Evolutionary conservation across 106 monocot species (phyloP).

Genomic region (Dioscorea alata): DNA sequence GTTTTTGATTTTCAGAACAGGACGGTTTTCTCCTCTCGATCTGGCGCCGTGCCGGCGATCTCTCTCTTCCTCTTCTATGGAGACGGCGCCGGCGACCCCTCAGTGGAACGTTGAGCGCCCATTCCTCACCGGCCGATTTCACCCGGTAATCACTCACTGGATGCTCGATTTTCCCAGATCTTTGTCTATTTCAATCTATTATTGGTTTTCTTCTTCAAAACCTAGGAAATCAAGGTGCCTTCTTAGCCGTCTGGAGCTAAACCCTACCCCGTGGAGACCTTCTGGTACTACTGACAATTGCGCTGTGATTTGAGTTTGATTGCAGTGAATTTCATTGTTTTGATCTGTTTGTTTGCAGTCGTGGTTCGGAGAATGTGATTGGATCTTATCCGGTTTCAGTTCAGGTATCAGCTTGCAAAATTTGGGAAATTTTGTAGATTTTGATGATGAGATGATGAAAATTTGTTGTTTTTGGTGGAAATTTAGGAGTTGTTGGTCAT

Average conservation of each 20-base stretch:
- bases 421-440: neutral
- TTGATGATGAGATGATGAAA: neutral
- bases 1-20: neutral
- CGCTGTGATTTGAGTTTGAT: neutral
- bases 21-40: neutral
- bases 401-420: constrained; percentile 28
- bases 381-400: constrained; percentile 76
- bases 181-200: neutral
- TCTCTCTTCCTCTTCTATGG: constrained; percentile 7
- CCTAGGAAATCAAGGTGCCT: constrained; percentile 54
- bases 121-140: constrained; percentile 76
- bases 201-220: neutral
- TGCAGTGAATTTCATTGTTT: neutral
- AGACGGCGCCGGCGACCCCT: constrained; percentile 37
- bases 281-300: constrained; percentile 22
- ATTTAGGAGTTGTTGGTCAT: constrained; percentile 88
- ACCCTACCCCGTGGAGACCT: constrained; percentile 43
- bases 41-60: neutral
- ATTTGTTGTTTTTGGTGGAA: neutral
- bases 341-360: constrained; percentile 22
- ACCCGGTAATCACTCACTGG: constrained; percentile 31
- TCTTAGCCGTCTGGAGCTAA: constrained; percentile 24
- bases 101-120: constrained; percentile 90
- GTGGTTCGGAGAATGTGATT: constrained; percentile 45
- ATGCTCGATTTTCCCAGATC: neutral